Conservation (phyloP, 768 basidiomycete species). For the Gymnopilus dilepis region DNA sequence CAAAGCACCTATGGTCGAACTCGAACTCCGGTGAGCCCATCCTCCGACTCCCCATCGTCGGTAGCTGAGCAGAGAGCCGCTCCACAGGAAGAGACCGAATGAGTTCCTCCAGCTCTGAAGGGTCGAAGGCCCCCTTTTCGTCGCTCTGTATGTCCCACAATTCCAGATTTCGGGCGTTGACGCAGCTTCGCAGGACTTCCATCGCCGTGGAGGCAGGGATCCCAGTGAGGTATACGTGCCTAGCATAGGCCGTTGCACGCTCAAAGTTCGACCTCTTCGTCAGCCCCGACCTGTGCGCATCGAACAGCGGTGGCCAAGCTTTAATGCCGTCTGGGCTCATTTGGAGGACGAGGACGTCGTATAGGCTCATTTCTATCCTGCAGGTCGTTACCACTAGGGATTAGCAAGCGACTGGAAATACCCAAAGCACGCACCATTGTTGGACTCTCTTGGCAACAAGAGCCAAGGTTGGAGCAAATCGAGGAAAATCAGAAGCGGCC, state of each 20-base stretch:
- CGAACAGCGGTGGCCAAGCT: slow-evolving; percentile 7
- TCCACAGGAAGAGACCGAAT: neutral
- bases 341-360: neutral
- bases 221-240: neutral
- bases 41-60: neutral
- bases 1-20: neutral
- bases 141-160: neutral
- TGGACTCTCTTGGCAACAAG: slow-evolving; percentile 5
- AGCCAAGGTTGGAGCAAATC: slow-evolving; percentile 4
- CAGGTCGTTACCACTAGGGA: neutral
- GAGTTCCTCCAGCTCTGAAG: neutral
- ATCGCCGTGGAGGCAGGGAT: neutral
- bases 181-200: neutral
- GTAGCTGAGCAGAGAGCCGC: neutral
- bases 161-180: neutral
- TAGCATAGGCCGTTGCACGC: neutral
- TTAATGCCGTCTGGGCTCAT: neutral
- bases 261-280: neutral
- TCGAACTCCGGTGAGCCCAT: neutral
- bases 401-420: neutral
- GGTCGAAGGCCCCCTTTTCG: neutral
- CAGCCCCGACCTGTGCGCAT: neutral
- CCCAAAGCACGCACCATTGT: neutral
- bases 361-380: neutral
- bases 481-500: slow-evolving; percentile 13